Evolutionary conservation across 192 early-diverging fungal genomes (phyloP).

Genomic region (Mortierella alpina): DNA sequence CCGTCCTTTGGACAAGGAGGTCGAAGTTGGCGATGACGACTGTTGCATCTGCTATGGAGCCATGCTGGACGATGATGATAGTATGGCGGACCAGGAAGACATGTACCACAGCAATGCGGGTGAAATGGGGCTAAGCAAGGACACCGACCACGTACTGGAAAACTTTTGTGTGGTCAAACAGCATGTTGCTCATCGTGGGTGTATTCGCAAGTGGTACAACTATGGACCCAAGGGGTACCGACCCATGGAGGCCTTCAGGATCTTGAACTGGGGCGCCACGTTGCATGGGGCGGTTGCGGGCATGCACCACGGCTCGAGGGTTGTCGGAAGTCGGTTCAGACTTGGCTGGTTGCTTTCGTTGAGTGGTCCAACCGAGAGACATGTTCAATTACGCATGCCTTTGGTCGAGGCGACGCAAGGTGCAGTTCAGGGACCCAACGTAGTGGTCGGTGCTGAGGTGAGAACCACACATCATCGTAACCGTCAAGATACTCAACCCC

Average conservation of each 20-base stretch:
- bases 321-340: slow-evolving; percentile 23
- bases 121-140: slow-evolving; percentile 5
- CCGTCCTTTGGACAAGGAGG: slow-evolving; percentile 36
- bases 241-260: slow-evolving; percentile 48
- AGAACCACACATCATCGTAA: background rate
- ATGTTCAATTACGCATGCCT: slow-evolving; percentile 13
- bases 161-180: slow-evolving; percentile 50
- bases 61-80: slow-evolving; percentile 51
- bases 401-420: background rate
- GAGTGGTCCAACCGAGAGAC: background rate
- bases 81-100: slow-evolving; percentile 13
- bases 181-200: slow-evolving; percentile 49
- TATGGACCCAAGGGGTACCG: slow-evolving; percentile 50
- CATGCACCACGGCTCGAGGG: slow-evolving; percentile 12
- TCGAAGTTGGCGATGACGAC: slow-evolving; percentile 31
- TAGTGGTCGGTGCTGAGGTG: background rate
- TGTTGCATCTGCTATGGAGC: slow-evolving; percentile 54
- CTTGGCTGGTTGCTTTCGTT: slow-evolving; percentile 36
- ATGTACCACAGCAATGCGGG: background rate
- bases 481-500: background rate
- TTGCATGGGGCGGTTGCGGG: slow-evolving; percentile 42
- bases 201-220: slow-evolving; percentile 53
- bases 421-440: background rate
- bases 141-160: slow-evolving; percentile 48
- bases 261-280: slow-evolving; percentile 42